Evolutionary conservation across 176 grass and related monocot species (phyloP).

Genomic region (Cenchrus fungigraminus): DNA sequence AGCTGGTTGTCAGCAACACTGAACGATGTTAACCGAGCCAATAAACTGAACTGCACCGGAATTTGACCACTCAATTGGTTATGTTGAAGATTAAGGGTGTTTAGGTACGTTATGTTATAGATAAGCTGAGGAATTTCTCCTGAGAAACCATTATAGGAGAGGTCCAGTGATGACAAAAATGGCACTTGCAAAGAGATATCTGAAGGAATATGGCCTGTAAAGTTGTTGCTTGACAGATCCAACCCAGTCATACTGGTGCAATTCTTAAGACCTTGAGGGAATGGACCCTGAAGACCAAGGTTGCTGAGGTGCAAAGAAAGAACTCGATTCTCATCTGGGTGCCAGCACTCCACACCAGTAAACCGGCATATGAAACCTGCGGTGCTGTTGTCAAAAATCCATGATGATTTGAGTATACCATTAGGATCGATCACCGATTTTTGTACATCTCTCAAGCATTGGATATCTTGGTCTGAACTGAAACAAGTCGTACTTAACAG

Average conservation of each 20-base stretch:
- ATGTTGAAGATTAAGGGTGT: constrained; percentile 70
- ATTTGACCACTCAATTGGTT: constrained; percentile 68
- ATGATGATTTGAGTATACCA: constrained; percentile 49
- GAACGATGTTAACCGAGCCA: constrained; percentile 37
- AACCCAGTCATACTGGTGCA: constrained; percentile 74
- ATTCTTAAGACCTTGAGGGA: constrained; percentile 66
- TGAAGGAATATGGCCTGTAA: constrained; percentile 56
- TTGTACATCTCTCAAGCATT: constrained; percentile 53
- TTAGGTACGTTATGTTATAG: constrained; percentile 60
- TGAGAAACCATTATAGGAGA: constrained; percentile 72
- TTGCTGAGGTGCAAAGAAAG: constrained; percentile 67
- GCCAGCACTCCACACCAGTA: constrained; percentile 80
- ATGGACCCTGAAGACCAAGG: constrained; percentile 70
- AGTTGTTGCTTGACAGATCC: constrained; percentile 74
- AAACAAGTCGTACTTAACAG: constrained; percentile 34
- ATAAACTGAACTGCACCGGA: constrained; percentile 43
- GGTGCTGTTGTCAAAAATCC: constrained; percentile 47
- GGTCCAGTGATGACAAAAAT: constrained; percentile 59
- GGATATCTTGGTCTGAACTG: constrained; percentile 45
- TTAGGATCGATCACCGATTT: constrained; percentile 52
- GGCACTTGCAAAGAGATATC: constrained; percentile 63
- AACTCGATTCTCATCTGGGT: constrained; percentile 76
- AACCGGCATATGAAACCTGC: constrained; percentile 66
- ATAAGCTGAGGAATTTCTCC: constrained; percentile 55
- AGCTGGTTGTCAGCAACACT: constrained; percentile 59